These are phyloP conservation scores for Thelephora terrestris DNA, from an alignment of 1,284 basidiomycete genomes.

Conservation along the genomic window DNA sequence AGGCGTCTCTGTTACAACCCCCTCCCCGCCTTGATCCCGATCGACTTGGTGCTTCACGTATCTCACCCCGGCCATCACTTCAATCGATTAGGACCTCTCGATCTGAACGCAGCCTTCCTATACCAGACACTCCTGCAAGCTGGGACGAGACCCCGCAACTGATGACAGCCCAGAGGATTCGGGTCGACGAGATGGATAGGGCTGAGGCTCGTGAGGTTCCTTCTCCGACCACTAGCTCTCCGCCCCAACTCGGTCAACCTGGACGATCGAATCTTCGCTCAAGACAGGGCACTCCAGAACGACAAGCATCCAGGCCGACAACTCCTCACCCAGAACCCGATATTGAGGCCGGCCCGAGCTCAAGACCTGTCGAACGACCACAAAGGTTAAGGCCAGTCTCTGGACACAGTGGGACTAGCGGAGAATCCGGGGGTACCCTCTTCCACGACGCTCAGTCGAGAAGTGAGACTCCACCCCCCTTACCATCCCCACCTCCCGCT, in stretches of 20 bases:
- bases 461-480: constrained; percentile 12
- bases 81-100: not conserved
- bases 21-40: constrained; percentile 3
- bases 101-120: not conserved
- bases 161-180: not conserved
- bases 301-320: not conserved
- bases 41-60: not conserved
- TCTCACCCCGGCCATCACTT: not conserved
- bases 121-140: not conserved
- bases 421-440: constrained; percentile 40
- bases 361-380: constrained; percentile 16
- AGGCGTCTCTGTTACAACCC: constrained; percentile 2
- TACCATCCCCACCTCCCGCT: constrained; percentile 23
- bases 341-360: constrained; percentile 9
- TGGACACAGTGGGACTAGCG: constrained; percentile 29
- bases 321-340: not conserved
- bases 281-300: not conserved
- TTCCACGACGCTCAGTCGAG: constrained; percentile 52
- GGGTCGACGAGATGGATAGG: not conserved
- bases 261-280: constrained; percentile 5
- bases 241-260: not conserved
- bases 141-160: not conserved
- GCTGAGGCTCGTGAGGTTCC: not conserved
- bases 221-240: not conserved
- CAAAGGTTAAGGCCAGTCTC: constrained; percentile 17